These are phyloP conservation scores for Spencermartinsiella ligniputridi DNA, from an alignment of 1,139 yeast species.

Conservation along the genomic window DNA sequence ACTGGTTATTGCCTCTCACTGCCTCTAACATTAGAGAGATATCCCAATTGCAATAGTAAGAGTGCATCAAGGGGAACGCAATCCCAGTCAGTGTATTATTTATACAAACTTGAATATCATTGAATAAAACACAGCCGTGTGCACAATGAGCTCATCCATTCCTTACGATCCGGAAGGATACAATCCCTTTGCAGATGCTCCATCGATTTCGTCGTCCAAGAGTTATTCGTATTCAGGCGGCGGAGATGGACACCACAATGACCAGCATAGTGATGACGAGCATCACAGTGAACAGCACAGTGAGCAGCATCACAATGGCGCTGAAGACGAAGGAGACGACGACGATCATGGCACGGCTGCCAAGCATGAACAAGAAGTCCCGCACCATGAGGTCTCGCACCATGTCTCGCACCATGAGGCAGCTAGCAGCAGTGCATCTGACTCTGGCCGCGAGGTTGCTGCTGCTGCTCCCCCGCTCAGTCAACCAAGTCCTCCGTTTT, in stretches of 20 bases:
- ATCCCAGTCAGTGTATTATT: too few relatives aligned
- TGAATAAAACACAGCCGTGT: too few relatives aligned
- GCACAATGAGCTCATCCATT: constrained; percentile 27
- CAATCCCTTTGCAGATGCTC: constrained; percentile 27
- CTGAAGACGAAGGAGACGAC: neutral
- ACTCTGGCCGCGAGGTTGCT: too few relatives aligned
- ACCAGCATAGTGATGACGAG: neutral
- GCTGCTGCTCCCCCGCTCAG: neutral
- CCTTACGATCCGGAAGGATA: constrained; percentile 29
- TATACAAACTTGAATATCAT: too few relatives aligned
- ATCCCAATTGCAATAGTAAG: too few relatives aligned
- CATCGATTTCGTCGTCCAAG: constrained; percentile 14
- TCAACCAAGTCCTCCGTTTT: neutral
- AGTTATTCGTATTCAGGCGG: neutral
- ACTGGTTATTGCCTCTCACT: too few relatives aligned
- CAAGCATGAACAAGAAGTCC: constrained; percentile 1
- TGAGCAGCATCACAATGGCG: constrained; percentile 3
- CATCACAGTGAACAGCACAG: neutral
- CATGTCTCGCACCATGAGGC: neutral
- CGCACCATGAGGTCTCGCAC: neutral
- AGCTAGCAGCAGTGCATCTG: neutral
- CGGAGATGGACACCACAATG: neutral
- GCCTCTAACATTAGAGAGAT: too few relatives aligned
- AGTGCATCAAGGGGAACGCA: too few relatives aligned
- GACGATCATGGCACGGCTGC: neutral